Conservation (phyloP, 2,329 filamentous ascomycete species). For the Ophiostoma piceae region DNA sequence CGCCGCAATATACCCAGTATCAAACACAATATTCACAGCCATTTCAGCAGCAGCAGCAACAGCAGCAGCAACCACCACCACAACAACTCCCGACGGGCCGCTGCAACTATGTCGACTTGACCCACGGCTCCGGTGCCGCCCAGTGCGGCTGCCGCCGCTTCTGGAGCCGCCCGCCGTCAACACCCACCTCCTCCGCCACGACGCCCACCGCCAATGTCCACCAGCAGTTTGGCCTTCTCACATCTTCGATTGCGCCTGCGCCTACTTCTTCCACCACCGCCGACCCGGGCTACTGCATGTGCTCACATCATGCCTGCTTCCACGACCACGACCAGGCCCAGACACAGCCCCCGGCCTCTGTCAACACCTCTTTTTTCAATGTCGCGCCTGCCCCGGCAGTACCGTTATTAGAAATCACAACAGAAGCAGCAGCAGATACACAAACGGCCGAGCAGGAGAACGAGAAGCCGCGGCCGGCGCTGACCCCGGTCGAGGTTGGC, state of each 20-base stretch:
- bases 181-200: conserved; percentile 33
- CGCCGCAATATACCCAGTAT: conserved; percentile 3
- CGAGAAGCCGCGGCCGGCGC: conserved; percentile 44
- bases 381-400: background rate
- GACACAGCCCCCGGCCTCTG: conserved; percentile 28
- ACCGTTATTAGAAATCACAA: background rate
- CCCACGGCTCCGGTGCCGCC: conserved; percentile 46
- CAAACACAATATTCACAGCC: background rate
- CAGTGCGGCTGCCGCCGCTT: conserved; percentile 58
- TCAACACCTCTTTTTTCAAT: conserved; percentile 18
- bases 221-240: conserved; percentile 26
- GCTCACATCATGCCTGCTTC: conserved; percentile 57
- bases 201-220: background rate
- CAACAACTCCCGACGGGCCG: conserved; percentile 45
- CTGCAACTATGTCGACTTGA: conserved; percentile 55
- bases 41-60: conserved; percentile 35
- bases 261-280: background rate
- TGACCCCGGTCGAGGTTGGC: conserved; percentile 45
- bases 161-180: conserved; percentile 43
- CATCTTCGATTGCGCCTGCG: conserved; percentile 22
- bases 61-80: conserved; percentile 27
- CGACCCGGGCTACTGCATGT: conserved; percentile 54
- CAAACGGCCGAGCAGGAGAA: conserved; percentile 44
- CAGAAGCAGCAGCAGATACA: background rate
- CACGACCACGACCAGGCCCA: conserved; percentile 44